Evolutionary conservation across 495 filamentous ascomycete species (phyloP).

Genomic region (Pyrenopolyporus hunteri): DNA sequence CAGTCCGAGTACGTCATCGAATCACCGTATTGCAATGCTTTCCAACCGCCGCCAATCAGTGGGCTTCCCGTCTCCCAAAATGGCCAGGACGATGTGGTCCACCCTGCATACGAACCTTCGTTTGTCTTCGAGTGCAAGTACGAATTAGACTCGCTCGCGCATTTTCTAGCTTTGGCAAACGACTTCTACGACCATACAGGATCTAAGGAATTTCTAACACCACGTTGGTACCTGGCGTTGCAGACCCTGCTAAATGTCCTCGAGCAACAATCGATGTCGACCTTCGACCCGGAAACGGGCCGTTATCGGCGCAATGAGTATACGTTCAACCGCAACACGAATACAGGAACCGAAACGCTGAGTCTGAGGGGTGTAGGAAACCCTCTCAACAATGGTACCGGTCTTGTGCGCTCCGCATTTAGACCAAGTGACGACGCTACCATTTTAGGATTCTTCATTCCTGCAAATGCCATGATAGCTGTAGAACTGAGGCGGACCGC

Average conservation of each 20-base stretch:
- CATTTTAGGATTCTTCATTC: conserved; percentile 93
- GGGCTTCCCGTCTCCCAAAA: conserved; percentile 70
- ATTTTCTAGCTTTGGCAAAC: conserved; percentile 85
- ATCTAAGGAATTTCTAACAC: conserved; percentile 76
- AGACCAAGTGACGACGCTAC: conserved; percentile 98
- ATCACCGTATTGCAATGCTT: conserved; percentile 97
- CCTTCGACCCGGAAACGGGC: conserved; percentile 72
- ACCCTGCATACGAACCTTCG: conserved; percentile 81
- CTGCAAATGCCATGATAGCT: conserved; percentile 94
- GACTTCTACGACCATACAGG: conserved; percentile 83
- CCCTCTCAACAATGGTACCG: conserved; percentile 82
- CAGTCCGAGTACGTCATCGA: conserved; percentile 94
- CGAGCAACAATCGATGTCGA: conserved; percentile 77
- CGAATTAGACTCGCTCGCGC: conserved; percentile 92
- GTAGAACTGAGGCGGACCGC: conserved; percentile 84
- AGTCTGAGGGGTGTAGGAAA: conserved; percentile 84
- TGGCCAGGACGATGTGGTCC: conserved; percentile 81
- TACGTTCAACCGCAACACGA: conserved; percentile 82
- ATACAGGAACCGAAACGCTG: conserved; percentile 87
- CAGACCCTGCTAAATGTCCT: conserved; percentile 74
- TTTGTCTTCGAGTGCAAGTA: conserved; percentile 99
- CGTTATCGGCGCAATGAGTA: conserved; percentile 75
- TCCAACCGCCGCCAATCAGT: conserved; percentile 89
- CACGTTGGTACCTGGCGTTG: conserved; percentile 81
- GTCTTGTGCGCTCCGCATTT: conserved; percentile 89